A percentile compares a stretch with the other conserved stretches of the same genome.
Evolutionary conservation across 73 alveolate species (phyloP).

Genomic region (Uronychia setigera): DNA sequence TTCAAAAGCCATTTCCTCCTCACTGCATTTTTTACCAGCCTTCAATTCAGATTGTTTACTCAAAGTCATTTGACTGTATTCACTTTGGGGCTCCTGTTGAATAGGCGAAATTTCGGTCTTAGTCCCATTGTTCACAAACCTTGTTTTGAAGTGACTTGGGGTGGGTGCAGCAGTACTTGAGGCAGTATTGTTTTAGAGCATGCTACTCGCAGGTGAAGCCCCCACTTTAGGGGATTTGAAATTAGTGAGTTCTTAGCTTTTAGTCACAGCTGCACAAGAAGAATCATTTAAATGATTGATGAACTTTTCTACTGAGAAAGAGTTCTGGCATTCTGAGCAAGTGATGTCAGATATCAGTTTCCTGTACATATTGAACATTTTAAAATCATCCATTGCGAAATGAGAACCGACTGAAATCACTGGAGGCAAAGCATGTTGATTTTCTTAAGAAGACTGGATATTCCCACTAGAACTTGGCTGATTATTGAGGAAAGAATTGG

Average conservation of each 20-base stretch:
- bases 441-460: too few relatives aligned
- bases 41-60: too few relatives aligned
- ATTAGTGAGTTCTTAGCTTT: background rate
- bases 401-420: background rate
- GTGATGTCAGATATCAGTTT: background rate
- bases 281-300: background rate
- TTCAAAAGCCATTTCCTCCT: background rate
- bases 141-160: background rate
- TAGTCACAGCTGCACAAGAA: background rate
- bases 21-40: background rate
- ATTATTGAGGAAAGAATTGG: background rate
- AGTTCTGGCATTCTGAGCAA: background rate
- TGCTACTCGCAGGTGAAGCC: background rate
- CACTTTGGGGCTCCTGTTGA: too few relatives aligned
- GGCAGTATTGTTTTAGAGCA: background rate
- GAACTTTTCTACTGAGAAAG: background rate
- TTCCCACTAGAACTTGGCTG: background rate
- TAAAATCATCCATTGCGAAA: background rate
- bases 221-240: background rate
- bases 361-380: background rate
- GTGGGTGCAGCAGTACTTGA: background rate
- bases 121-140: background rate
- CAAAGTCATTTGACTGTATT: too few relatives aligned
- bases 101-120: too few relatives aligned
- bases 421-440: background rate